Base-by-base conservation (phyloP, 1,139 yeast species). In the Torulaspora globosa region DNA sequence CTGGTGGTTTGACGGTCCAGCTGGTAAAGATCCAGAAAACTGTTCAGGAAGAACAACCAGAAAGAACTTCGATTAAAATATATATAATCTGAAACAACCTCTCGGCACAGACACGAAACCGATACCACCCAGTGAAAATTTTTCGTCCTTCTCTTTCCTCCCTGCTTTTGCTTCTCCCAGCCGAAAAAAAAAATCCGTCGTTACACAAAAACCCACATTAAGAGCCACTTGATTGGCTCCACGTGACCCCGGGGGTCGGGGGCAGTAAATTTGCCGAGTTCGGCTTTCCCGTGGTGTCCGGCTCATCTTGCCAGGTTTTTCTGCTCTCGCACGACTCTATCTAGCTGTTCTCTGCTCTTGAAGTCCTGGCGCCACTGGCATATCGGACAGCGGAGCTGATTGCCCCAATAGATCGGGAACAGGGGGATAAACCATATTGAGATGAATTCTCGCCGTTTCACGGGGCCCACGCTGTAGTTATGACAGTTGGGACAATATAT, bases 281-380 rank as follows among this genome's bases (percentile, higher is more conserved):
- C 36, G 36, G 41, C 23, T 12, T 38, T 12, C 27, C 24, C 26
- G 23, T 24, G 16, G 3, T 18, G 3, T 18, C 4, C 23, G 24
- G 41, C 23, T 37, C 14, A 38, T 19, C 21, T 35, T 9, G 26
- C 26, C 26, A 39, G 18, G 21, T 57, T 54, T 30, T 52, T 48
- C 48, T 65, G 67, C 41, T 55, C 61, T 30, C 52, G 55, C 47
- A 51, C 44, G 55, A 67, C 67, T 49, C 66, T 67, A 34, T 68
- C 62, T 36, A 74, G 54, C 34, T 65, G 65, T 15, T 68, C 70
- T 9, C 59, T 60, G 32, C 55, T 58, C 30, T 60, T 65, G 33
- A 72, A 69, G 42, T 67, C 70, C 53, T 73, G 78, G 28, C 70
- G 55, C 77, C 78, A 73, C 33, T 68, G 63, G 52, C 79, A 74